phyloP scores from a whole-genome alignment of 1,284 basidiomycete species.

The Moesziomyces antarcticus region DNA sequence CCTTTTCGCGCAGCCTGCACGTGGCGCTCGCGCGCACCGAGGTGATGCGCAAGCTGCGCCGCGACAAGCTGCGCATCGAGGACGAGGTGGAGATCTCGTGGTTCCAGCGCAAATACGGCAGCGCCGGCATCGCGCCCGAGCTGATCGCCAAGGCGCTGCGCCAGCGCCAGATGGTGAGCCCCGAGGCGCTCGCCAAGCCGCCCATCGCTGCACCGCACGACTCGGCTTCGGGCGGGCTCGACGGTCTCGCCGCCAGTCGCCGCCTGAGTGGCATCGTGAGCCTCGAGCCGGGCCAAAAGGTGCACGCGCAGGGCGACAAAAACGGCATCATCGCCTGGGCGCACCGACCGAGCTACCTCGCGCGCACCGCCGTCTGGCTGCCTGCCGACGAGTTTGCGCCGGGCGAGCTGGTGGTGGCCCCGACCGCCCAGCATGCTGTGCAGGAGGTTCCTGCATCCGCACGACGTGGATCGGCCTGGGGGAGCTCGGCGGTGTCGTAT shows the following conservation, averaged over 20 bases:
- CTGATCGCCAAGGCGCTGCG: conserved; percentile 35
- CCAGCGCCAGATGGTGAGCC: conserved; percentile 40
- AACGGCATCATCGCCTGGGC: conserved; percentile 47
- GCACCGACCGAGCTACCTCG: conserved; percentile 21
- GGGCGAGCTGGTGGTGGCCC: conserved; percentile 30
- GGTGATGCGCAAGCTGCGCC: conserved; percentile 52
- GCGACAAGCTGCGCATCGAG: conserved; percentile 26
- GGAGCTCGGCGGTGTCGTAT: conserved; percentile 11
- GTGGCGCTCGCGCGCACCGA: conserved; percentile 46
- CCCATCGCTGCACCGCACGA: conserved; percentile 27
- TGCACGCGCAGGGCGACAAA: conserved; percentile 10
- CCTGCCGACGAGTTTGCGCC: conserved; percentile 25
- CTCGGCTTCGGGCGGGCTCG: neutral
- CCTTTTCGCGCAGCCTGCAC: conserved; percentile 31
- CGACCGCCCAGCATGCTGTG: conserved; percentile 3
- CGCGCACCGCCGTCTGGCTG: conserved; percentile 13
- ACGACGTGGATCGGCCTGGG: neutral
- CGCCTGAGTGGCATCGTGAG: conserved; percentile 11
- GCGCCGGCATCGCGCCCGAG: conserved; percentile 42
- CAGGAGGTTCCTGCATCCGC: neutral
- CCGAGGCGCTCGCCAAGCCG: conserved; percentile 55
- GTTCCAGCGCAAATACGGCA: conserved; percentile 56
- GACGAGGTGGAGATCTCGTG: conserved; percentile 60
- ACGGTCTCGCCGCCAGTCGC: neutral
- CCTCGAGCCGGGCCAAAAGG: conserved; percentile 7